Evolutionary conservation across 768 basidiomycete species (phyloP).

Genomic region (Podaxis mareebaensis): DNA sequence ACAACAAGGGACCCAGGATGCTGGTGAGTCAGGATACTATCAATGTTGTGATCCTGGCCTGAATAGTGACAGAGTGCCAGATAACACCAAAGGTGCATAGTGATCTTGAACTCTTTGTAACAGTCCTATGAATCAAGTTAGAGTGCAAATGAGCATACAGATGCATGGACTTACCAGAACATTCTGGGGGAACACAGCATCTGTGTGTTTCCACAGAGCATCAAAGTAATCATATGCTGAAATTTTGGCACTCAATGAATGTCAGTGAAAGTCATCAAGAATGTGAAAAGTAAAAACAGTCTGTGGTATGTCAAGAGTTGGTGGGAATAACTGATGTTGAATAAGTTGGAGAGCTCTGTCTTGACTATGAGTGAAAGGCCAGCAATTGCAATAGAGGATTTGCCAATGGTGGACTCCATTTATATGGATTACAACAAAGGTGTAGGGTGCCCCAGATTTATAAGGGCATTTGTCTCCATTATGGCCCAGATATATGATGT

Average conservation of each 20-base stretch:
- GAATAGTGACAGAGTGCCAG: background rate
- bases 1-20: slow-evolving; percentile 19
- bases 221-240: background rate
- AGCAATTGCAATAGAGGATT: background rate
- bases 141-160: background rate
- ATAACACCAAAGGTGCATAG: background rate
- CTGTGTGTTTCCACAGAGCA: background rate
- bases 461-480: no score
- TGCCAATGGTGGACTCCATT: background rate
- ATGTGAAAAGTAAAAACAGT: background rate
- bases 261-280: background rate
- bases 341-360: background rate
- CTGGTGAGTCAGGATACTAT: slow-evolving; percentile 12
- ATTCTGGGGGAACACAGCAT: background rate
- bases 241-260: background rate
- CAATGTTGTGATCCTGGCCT: background rate
- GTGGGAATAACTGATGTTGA: background rate
- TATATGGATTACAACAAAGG: no score
- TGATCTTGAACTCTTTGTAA: background rate
- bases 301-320: background rate
- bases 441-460: no score
- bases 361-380: background rate
- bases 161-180: background rate
- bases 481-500: no score
- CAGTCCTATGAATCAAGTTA: background rate